Percentiles rank a stretch among this genome's conserved stretches.
Conservation (phyloP, 352 stramenopile species). For the Nothophytophthora sp. region DNA sequence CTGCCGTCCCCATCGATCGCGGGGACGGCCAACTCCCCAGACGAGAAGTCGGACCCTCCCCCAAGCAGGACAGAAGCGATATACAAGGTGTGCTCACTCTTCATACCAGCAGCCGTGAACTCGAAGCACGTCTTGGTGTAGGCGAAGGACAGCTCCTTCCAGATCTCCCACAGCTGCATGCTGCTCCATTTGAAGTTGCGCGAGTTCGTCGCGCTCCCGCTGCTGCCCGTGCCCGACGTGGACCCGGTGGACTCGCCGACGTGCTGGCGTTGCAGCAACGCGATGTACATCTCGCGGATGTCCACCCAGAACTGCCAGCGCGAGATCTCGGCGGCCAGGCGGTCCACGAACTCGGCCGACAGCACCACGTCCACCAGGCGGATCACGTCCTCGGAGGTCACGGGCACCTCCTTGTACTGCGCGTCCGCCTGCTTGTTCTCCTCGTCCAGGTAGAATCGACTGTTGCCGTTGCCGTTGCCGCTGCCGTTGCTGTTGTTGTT, state of each 20-base stretch:
- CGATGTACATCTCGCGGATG: slow-evolving; percentile 75
- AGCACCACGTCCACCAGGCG: slow-evolving; percentile 75
- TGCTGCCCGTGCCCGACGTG: no score
- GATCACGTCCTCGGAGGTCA: slow-evolving; percentile 77
- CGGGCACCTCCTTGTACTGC: slow-evolving; percentile 56
- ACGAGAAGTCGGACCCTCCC: no score
- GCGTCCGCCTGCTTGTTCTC: slow-evolving; percentile 37
- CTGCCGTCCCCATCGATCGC: no score
- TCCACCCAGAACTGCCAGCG: slow-evolving; percentile 85
- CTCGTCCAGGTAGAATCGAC: slow-evolving; percentile 33
- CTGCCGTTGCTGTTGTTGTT: no score
- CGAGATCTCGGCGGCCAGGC: slow-evolving; percentile 61
- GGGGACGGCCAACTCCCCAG: no score
- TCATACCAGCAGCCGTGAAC: slow-evolving; percentile 84
- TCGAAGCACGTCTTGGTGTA: slow-evolving; percentile 86
- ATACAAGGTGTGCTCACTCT: slow-evolving; percentile 61
- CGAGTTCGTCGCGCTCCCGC: slow-evolving; percentile 39
- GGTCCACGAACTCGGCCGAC: slow-evolving; percentile 71
- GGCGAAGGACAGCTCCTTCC: slow-evolving; percentile 80
- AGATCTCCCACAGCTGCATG: slow-evolving; percentile 85
- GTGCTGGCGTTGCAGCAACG: slow-evolving; percentile 39
- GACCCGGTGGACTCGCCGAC: no score
- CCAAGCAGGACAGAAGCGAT: slow-evolving; percentile 29
- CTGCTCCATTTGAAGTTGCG: slow-evolving; percentile 79
- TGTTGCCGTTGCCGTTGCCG: no score